Evolutionary conservation across 2,329 filamentous ascomycete genomes (phyloP).

Genomic region (Teratosphaeria pseudoeucalypti): DNA sequence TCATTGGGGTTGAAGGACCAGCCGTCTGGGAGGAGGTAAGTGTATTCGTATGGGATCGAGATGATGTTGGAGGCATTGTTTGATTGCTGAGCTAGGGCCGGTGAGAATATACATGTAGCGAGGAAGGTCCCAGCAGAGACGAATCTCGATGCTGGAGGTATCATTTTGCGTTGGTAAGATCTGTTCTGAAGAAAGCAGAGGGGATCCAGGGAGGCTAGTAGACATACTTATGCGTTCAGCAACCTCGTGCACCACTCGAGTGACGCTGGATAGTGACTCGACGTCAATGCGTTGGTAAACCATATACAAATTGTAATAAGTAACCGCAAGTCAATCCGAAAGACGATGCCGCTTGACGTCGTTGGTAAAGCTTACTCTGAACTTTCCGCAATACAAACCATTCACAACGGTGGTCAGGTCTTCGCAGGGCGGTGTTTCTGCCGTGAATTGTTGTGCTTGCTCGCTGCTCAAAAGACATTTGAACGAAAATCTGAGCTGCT

Average conservation of each 20-base stretch:
- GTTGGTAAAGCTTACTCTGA: neutral
- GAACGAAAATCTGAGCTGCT: no score
- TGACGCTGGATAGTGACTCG: no score
- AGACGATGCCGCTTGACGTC: neutral
- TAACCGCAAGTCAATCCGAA: neutral
- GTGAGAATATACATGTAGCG: neutral
- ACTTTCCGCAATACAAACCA: neutral
- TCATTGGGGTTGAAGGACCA: slow-evolving; percentile 3
- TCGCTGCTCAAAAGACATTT: no score
- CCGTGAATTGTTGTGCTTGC: no score
- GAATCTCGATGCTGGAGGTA: neutral
- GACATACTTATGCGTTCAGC: neutral
- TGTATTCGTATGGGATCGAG: slow-evolving; percentile 7
- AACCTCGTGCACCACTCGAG: neutral
- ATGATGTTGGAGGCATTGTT: neutral
- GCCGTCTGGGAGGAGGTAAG: slow-evolving; percentile 6
- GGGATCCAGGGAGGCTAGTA: neutral
- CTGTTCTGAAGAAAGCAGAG: neutral
- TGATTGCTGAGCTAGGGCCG: neutral
- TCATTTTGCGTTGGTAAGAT: neutral
- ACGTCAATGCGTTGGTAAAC: neutral
- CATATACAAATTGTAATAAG: neutral
- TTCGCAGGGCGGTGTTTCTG: no score
- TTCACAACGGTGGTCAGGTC: no score
- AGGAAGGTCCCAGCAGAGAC: neutral